Conservation (phyloP, 352 stramenopile genomes). For the Phytophthora pisi region DNA sequence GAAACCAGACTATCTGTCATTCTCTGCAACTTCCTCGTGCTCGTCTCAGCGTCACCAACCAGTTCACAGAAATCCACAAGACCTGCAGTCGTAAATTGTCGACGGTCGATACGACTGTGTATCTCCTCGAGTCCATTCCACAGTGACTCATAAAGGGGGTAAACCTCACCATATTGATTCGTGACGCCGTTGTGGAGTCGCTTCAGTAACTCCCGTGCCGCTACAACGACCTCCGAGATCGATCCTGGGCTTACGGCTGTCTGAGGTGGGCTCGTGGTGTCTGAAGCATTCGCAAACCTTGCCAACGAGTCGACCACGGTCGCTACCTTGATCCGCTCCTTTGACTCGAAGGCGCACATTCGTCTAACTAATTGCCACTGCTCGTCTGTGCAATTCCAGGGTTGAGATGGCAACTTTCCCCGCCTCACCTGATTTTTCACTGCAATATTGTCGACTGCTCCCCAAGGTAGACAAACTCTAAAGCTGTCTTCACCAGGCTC, state of each 20-base stretch:
- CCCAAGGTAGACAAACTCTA: conserved; percentile 2
- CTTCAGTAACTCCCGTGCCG: background rate
- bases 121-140: background rate
- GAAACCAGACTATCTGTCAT: background rate
- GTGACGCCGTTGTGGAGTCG: background rate
- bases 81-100: background rate
- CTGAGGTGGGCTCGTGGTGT: background rate
- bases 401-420: background rate
- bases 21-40: background rate
- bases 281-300: background rate
- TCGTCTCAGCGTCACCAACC: background rate
- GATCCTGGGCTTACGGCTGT: background rate
- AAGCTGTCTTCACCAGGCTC: background rate
- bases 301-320: background rate
- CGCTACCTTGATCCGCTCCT: background rate
- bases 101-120: background rate
- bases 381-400: background rate
- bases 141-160: background rate
- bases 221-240: background rate
- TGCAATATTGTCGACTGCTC: background rate
- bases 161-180: background rate
- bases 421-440: background rate
- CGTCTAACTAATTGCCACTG: background rate
- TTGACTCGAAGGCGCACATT: conserved; percentile 2
- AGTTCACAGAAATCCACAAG: background rate